These are phyloP conservation scores for Apiospora rasikravindrae DNA, from an alignment of 2,329 filamentous ascomycete species.

Conservation along the genomic window DNA sequence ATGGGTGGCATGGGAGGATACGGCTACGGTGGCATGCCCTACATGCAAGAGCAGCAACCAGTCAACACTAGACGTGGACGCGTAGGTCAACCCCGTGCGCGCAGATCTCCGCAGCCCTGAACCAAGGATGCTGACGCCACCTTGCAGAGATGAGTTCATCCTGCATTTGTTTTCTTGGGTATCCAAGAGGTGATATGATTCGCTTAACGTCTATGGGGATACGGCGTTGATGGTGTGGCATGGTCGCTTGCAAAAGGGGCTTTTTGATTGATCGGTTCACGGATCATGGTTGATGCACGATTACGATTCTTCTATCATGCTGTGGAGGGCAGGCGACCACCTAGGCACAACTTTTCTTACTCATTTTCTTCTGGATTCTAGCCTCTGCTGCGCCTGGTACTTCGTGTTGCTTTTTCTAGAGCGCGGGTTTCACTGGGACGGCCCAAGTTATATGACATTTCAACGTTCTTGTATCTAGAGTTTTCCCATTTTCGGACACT, in stretches of 20 bases:
- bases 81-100: constrained; percentile 52
- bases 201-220: not conserved
- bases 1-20: constrained; percentile 39
- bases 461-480: constrained; percentile 19
- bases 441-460: constrained; percentile 6
- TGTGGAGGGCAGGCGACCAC: constrained; percentile 19
- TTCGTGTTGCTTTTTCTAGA: constrained; percentile 5
- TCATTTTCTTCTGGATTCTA: constrained; percentile 18
- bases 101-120: constrained; percentile 38
- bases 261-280: constrained; percentile 10
- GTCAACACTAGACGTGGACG: constrained; percentile 63
- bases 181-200: not conserved
- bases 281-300: constrained; percentile 18
- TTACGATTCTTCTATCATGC: constrained; percentile 17
- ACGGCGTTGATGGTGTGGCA: constrained; percentile 18
- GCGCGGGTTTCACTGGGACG: not conserved
- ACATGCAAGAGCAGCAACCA: constrained; percentile 62
- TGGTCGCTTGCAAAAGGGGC: constrained; percentile 5
- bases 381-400: not conserved
- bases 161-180: constrained; percentile 10
- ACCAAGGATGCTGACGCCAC: constrained; percentile 16
- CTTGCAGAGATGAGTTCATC: constrained; percentile 12
- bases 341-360: not conserved
- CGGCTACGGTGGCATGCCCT: constrained; percentile 52
- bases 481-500: constrained; percentile 6